Evolutionary conservation across 805 yeast species (phyloP).

Genomic region (Kluyveromyces dobzhanskii): DNA sequence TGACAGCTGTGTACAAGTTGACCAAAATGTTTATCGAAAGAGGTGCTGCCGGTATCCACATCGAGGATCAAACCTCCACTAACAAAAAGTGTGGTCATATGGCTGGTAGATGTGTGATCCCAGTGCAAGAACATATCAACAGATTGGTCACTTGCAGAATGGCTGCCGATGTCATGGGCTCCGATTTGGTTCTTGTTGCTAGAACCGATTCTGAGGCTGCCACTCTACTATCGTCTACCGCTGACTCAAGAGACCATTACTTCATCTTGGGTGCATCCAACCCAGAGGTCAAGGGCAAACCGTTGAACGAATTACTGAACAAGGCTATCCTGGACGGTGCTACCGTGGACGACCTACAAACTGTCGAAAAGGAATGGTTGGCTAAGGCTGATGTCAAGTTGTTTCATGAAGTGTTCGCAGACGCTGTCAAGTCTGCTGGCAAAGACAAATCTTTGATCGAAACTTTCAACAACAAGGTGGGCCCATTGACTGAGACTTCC

Average conservation of each 20-base stretch:
- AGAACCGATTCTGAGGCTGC: conserved; percentile 98
- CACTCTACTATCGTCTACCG: conserved; percentile 85
- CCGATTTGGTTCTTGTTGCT: conserved; percentile 81
- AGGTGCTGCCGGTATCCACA: conserved; percentile 98
- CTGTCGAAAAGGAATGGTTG: conserved; percentile 77
- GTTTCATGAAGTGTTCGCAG: conserved; percentile 87
- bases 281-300: conserved; percentile 55
- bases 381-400: conserved; percentile 74
- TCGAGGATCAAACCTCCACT: conserved; percentile 98
- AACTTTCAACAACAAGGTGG: conserved; percentile 58
- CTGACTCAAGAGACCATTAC: conserved; percentile 91
- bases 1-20: conserved; percentile 90
- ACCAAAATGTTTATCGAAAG: conserved; percentile 94
- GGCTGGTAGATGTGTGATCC: conserved; percentile 98
- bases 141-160: conserved; percentile 91
- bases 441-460: conserved; percentile 50
- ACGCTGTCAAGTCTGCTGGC: conserved; percentile 57
- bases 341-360: conserved; percentile 60
- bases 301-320: conserved; percentile 63
- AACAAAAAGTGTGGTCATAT: conserved; percentile 98
- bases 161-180: conserved; percentile 87
- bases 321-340: conserved; percentile 70
- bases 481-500: conserved; percentile 69
- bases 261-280: conserved; percentile 87
- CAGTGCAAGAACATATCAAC: conserved; percentile 95